Base-by-base conservation (phyloP, 371 early-diverging fungal species). In the Mucor mucedo region DNA sequence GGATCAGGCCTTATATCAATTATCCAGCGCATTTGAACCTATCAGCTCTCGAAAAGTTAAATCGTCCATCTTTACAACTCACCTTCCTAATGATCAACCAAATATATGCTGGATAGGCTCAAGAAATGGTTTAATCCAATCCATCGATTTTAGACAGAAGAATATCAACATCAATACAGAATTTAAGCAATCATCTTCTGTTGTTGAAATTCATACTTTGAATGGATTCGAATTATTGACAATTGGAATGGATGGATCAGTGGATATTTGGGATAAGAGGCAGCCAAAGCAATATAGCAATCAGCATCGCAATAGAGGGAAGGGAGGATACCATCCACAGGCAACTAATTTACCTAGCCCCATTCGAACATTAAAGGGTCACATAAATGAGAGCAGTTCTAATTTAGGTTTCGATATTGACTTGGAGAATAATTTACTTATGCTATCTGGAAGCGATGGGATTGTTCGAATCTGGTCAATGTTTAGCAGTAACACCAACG, bases 381-480 rank as follows among this genome's bases (percentile, higher is more conserved):
- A 77, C 62, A 55, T 56, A 9, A 71, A 70, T 58, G 60, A 55
- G 33, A 60, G 53, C 14, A 54, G 21, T 0, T 66, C 48, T 1
- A 48, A 54, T 39, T 38, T 77, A 33, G 74, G 65, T 0, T 62
- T 65, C 30, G 77, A 77, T 55, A 30, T 69, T 5, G 68, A 71
- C 52, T 39, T 40, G 8, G 41, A 59, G 2, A 63, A 57, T n/a
- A 48, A 67, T 4, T 6, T 73, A 1, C 14, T 77, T 8, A 55
- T 69, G 45, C 27, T 58, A 4, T 52, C 70, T 27, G 74, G 73
- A 5, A 53, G 54, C 52, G 71, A 71, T 58, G 52, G 62, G 1
- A 53, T 54, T 10, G 61, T 77, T 0, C 65, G 72, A 3, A 49
- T 77, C 13, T 77, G 77, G 77, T 77, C 74, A 1, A 27, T 71